These are phyloP conservation scores for Viola pubescens DNA, from an alignment of 441 rosid genomes.

Conservation along the genomic window DNA sequence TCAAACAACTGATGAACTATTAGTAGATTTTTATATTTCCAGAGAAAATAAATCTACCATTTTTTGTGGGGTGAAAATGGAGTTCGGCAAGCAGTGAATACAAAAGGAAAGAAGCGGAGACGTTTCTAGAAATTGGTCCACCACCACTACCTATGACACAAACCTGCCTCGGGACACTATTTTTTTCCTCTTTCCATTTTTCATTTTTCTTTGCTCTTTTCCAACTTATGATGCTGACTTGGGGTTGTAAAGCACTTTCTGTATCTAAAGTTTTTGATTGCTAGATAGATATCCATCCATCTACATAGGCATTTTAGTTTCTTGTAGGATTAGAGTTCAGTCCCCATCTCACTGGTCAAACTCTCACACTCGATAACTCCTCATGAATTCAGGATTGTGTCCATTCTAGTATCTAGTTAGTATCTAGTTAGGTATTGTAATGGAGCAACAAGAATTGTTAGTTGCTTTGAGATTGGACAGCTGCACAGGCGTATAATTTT, in stretches of 20 bases:
- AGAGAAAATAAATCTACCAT: no score
- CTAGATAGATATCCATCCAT: no score
- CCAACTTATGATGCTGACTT: not conserved
- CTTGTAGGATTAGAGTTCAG: not conserved
- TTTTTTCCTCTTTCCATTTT: not conserved
- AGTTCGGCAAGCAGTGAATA: conserved; percentile 6
- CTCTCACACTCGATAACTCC: conserved; percentile 1
- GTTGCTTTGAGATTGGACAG: conserved; percentile 10
- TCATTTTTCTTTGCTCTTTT: not conserved
- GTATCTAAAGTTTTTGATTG: no score
- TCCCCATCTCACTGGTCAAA: conserved; percentile 13
- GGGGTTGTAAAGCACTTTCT: conserved; percentile 18
- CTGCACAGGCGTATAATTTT: conserved; percentile 3
- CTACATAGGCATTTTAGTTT: no score
- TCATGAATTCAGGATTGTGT: not conserved
- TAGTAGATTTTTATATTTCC: no score
- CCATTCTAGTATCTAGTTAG: not conserved
- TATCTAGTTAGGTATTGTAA: conserved; percentile 7
- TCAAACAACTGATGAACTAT: no score
- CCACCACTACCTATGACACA: conserved; percentile 16
- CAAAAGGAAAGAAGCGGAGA: conserved; percentile 2
- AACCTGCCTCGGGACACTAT: conserved; percentile 13
- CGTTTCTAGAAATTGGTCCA: conserved; percentile 21
- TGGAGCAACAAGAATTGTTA: conserved; percentile 4
- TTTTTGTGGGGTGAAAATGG: no score